These are phyloP conservation scores for Phlyctochytrium planicorne DNA, from an alignment of 192 early-diverging fungal genomes.

Conservation along the genomic window DNA sequence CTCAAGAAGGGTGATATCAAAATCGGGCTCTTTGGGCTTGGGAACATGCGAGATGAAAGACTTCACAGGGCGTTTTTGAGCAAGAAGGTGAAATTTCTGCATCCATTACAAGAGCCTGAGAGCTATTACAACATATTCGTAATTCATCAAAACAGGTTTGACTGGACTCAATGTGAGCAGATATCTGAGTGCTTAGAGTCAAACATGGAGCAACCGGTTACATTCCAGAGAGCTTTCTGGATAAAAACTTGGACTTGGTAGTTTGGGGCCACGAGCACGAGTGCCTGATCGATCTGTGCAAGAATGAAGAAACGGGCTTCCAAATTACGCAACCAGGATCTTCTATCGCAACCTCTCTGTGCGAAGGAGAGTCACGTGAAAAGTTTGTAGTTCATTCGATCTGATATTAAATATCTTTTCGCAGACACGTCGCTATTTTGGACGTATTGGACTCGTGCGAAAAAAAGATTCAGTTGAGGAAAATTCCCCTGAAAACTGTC, in stretches of 20 bases:
- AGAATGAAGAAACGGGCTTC: slow-evolving; percentile 64
- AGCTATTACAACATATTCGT: slow-evolving; percentile 91
- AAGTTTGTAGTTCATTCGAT: slow-evolving; percentile 61
- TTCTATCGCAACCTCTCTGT: slow-evolving; percentile 86
- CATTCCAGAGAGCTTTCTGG: slow-evolving; percentile 85
- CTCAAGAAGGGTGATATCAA: slow-evolving; percentile 74
- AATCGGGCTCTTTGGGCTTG: slow-evolving; percentile 86
- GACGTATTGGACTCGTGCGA: slow-evolving; percentile 63
- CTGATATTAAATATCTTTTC: not conserved
- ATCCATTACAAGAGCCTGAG: slow-evolving; percentile 63
- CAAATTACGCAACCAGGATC: slow-evolving; percentile 90
- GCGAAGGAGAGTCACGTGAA: slow-evolving; percentile 73
- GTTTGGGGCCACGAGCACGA: slow-evolving; percentile 99
- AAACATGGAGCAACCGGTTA: slow-evolving; percentile 79
- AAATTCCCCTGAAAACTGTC: slow-evolving; percentile 74
- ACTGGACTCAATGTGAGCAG: not conserved
- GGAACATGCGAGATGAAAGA: slow-evolving; percentile 90
- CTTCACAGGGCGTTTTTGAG: slow-evolving; percentile 74
- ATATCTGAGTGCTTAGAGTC: slow-evolving; percentile 39
- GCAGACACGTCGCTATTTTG: slow-evolving; percentile 58
- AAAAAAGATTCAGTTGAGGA: slow-evolving; percentile 68
- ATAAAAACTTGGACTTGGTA: slow-evolving; percentile 77
- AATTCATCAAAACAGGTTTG: slow-evolving; percentile 85
- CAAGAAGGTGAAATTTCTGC: slow-evolving; percentile 69
- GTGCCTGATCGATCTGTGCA: slow-evolving; percentile 76